phyloP scores from a whole-genome alignment of 2,329 filamentous ascomycete genomes.

The Aspergillus candidus region DNA sequence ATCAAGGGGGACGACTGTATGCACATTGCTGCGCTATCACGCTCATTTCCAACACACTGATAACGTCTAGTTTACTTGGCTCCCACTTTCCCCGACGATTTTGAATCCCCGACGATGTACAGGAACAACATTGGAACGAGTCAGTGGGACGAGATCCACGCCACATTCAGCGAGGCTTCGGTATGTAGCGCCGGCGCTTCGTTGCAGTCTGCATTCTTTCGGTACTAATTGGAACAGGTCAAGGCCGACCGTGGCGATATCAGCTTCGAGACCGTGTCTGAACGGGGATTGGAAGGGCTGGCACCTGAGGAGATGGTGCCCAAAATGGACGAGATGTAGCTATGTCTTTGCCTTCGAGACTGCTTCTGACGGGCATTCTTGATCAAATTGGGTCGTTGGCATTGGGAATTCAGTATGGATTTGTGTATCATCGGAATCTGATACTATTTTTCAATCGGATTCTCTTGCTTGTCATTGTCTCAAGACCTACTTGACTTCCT shows the following conservation, averaged over 20 bases:
- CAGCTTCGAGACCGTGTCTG: no score
- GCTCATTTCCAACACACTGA: no score
- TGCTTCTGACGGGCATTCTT: no score
- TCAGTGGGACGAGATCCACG: constrained; percentile 4
- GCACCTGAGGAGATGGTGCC: constrained; percentile 1
- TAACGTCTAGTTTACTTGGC: constrained; percentile 1
- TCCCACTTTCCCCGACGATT: constrained; percentile 6
- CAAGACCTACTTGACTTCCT: neutral
- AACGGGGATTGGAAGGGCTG: no score
- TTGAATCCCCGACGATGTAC: constrained; percentile 3
- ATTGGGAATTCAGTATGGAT: no score
- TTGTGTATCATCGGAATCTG: no score
- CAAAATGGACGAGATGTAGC: constrained; percentile 5
- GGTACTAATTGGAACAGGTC: neutral
- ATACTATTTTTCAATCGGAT: no score
- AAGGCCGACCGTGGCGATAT: constrained; percentile 9
- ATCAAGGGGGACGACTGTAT: constrained; percentile 4
- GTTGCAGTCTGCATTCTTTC: no score
- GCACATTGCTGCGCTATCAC: no score
- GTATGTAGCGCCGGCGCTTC: neutral
- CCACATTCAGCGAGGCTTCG: constrained; percentile 7
- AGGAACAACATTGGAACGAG: neutral
- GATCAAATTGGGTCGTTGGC: no score
- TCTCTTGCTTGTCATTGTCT: no score
- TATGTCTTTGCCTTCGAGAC: no score